phyloP scores from a whole-genome alignment of 805 yeast genomes.

The Schizosaccharomyces osmophilus region DNA sequence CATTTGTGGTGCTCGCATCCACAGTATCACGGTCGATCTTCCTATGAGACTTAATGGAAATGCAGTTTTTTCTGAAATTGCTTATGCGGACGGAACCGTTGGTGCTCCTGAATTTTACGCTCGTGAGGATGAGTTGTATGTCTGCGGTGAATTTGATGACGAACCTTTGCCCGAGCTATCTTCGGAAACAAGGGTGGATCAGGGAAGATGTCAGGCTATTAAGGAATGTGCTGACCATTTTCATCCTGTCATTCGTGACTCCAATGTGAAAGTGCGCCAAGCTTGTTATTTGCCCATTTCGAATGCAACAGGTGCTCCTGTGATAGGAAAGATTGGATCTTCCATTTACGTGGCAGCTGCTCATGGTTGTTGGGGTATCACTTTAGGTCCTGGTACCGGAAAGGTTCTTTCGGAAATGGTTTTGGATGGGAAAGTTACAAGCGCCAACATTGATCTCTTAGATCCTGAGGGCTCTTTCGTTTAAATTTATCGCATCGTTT shows the following conservation, averaged over 20 bases:
- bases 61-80: slow-evolving; percentile 81
- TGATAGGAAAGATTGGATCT: slow-evolving; percentile 76
- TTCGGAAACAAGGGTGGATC: slow-evolving; percentile 73
- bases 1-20: slow-evolving; percentile 80
- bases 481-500: background rate
- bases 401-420: slow-evolving; percentile 67
- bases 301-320: slow-evolving; percentile 78
- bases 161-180: slow-evolving; percentile 84
- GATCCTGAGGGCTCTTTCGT: slow-evolving; percentile 28
- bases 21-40: slow-evolving; percentile 78
- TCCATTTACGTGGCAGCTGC: slow-evolving; percentile 67
- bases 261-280: slow-evolving; percentile 58
- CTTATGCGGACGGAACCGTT: slow-evolving; percentile 37
- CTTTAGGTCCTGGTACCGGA: slow-evolving; percentile 95
- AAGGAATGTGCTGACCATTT: slow-evolving; percentile 59
- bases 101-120: slow-evolving; percentile 90
- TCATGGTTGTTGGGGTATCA: slow-evolving; percentile 97
- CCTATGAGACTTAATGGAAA: slow-evolving; percentile 63
- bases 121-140: slow-evolving; percentile 81
- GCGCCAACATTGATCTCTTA: slow-evolving; percentile 58
- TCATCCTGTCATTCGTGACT: slow-evolving; percentile 42
- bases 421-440: slow-evolving; percentile 53
- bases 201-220: slow-evolving; percentile 68
- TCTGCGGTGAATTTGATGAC: slow-evolving; percentile 92
- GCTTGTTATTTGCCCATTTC: slow-evolving; percentile 90